These are phyloP conservation scores for Myriosclerotinia scirpicola DNA, from an alignment of 2,329 filamentous ascomycete genomes.

Conservation along the genomic window DNA sequence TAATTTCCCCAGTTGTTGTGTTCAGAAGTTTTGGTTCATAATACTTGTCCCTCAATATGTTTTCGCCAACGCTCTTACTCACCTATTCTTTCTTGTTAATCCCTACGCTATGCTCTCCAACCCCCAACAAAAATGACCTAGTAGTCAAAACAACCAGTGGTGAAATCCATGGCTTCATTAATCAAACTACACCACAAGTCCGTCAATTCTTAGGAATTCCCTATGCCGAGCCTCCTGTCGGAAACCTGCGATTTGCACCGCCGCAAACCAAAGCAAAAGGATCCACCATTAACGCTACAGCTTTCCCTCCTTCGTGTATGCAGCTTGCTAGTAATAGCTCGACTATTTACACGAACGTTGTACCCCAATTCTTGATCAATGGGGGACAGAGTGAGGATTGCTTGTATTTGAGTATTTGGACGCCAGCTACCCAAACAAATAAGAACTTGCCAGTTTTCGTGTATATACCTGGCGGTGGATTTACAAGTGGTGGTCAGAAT, in stretches of 20 bases:
- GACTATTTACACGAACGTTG: conserved; percentile 22
- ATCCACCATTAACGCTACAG: conserved; percentile 27
- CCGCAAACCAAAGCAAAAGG: conserved; percentile 31
- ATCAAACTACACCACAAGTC: conserved; percentile 29
- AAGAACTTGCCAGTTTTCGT: conserved; percentile 44
- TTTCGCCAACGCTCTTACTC: not conserved
- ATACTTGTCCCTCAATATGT: not conserved
- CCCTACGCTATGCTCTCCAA: not conserved
- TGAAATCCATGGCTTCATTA: conserved; percentile 27
- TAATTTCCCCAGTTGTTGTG: accelerated
- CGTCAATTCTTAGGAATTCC: conserved; percentile 44
- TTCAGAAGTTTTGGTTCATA: not conserved
- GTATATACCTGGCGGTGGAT: conserved; percentile 48
- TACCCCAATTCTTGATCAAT: not conserved
- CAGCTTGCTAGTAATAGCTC: conserved; percentile 26
- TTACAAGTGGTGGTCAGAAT: conserved; percentile 30
- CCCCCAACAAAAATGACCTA: conserved; percentile 1
- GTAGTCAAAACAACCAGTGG: conserved; percentile 28
- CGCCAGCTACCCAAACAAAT: conserved; percentile 33
- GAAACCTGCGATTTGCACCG: conserved; percentile 42
- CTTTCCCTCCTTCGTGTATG: conserved; percentile 30
- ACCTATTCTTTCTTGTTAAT: not conserved
- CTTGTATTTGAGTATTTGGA: conserved; percentile 43
- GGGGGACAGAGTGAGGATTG: conserved; percentile 40
- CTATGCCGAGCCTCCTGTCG: conserved; percentile 43